Base-by-base conservation (phyloP, 495 filamentous ascomycete species). In the Penicillium paradoxum region DNA sequence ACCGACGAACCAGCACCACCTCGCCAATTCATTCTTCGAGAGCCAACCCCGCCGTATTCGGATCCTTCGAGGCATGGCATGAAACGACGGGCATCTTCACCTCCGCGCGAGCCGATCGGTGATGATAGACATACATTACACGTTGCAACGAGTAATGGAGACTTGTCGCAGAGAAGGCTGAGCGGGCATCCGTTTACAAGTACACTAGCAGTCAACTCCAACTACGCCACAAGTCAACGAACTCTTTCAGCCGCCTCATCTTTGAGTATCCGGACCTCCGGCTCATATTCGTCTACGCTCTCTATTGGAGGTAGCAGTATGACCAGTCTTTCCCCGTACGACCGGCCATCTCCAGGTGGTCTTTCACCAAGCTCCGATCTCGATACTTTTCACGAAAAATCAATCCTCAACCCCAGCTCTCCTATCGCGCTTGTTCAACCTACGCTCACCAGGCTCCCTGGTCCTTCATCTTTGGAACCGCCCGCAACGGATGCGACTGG, bases 21-120 rank as follows among this genome's bases (percentile, higher is more conserved):
- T 43, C 76, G 77, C 40, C 77, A 82, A 44, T 72, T 87, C 46
- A 75, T 82, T 54, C 74, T 89, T 49, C 83, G 86, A 38, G 80
- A 83, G 55, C 73, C 73, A 5, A 70, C 76, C 7, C 75, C 75
- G 22, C 74, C 70, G 9, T 71, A 70, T 45, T 53, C 67, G 15
- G 68, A 73, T 27, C n/a, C 34, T 15, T 67, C 76, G 59, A 68
- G 68, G 64, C 79, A 67, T 76, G 89, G 55, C 71, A 86, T 76
- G 66, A 96, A 96, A 66, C 80, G 90, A 53, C 77, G 88, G 48
- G 90, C 90, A 21, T 90, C 88, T 2, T 91, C 89, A 21, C 88
- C 89, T 21, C 87, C 84, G 13, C 80, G 81, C 6, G 89, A 91
- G 45, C 86, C 88, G 29, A 81, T 84, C 9, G 72, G 75, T n/a